phyloP scores from a whole-genome alignment of 495 filamentous ascomycete species.

The Penicillium daleae region DNA sequence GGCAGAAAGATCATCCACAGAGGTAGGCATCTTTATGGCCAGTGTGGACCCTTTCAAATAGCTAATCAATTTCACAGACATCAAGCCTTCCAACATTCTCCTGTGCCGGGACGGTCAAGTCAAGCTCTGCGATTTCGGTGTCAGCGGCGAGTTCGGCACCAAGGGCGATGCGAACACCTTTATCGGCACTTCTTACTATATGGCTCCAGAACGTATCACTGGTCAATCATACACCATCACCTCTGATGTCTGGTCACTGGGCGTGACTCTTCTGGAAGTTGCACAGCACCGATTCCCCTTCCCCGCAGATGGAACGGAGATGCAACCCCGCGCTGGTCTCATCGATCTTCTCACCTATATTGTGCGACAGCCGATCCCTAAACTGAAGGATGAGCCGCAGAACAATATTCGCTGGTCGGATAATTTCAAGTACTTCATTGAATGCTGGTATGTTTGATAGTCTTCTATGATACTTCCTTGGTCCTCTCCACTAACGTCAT shows the following conservation, averaged over 20 bases:
- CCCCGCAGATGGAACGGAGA: slow-evolving; percentile 92
- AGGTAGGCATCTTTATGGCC: slow-evolving; percentile 43
- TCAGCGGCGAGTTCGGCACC: slow-evolving; percentile 95
- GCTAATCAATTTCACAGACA: slow-evolving; percentile 56
- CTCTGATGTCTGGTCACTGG: slow-evolving; percentile 95
- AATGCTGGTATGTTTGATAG: slow-evolving; percentile 83
- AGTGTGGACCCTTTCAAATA: not conserved
- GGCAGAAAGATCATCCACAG: slow-evolving; percentile 96
- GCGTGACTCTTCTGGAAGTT: slow-evolving; percentile 94
- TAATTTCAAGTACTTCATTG: slow-evolving; percentile 98
- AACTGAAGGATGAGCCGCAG: slow-evolving; percentile 89
- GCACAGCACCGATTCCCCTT: slow-evolving; percentile 98
- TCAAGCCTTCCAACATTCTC: slow-evolving; percentile 97
- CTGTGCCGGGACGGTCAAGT: slow-evolving; percentile 91
- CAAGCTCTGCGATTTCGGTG: slow-evolving; percentile 97
- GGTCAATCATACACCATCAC: slow-evolving; percentile 98
- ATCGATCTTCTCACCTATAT: slow-evolving; percentile 98
- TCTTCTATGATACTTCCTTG: slow-evolving; percentile 6
- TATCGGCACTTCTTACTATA: slow-evolving; percentile 98
- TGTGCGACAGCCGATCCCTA: slow-evolving; percentile 92
- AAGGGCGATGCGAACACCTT: slow-evolving; percentile 99
- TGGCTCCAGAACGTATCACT: slow-evolving; percentile 97
- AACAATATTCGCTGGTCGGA: slow-evolving; percentile 86
- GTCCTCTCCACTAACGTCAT: not conserved
- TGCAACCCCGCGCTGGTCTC: slow-evolving; percentile 81